Evolutionary conservation across 2,329 filamentous ascomycete species (phyloP), one percentile per base, ranked within the genome.

Genomic region (Aschersonia sp.): DNA sequence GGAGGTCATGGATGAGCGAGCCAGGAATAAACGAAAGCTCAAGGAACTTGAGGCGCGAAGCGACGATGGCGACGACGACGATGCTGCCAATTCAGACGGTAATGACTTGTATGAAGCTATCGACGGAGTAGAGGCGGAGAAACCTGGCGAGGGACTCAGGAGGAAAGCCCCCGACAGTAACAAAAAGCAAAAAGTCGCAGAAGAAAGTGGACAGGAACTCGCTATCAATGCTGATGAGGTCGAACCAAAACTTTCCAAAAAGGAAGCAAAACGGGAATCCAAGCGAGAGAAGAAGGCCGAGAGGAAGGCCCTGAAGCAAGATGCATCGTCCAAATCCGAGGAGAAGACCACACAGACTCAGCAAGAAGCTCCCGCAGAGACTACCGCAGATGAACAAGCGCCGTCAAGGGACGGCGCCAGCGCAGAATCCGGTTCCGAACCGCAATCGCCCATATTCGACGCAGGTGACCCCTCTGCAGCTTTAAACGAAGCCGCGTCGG

Each of bases 1-100:
- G 63, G 89, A 97, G 64, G 80, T 95, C 51, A 83, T 94, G 79
- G 87, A 94, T 55, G 89, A 94, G 60, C 71, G 76, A 47, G 77
- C 75, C 42, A 70, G 70, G 55, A 87, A 85, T 57, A 94, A 94
- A 71, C 78, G 87, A 50, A 94, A 94, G 68, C 71, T 84, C 31
- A 77, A 80, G 47, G 78, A 83, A 53, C 67, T 81, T 49, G 71
- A 75, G 48, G 62, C 70, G n/a, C 61, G 71, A 37, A 70, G 69
- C 1, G 71, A 71, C 41, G 72, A 66, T 9, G 66, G 64, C 47
- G 62, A 71, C 41, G 66, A 64, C 48, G 62, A 71, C 41, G 72
- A 66, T 11, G 66, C 64, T 48, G 63, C 66, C 12, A 66, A 64
- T 48, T 63, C 65, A 7, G 40, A 66, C 12, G 66, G 64, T 48